Evolutionary conservation across 306 rosid genomes (phyloP).

Genomic region (Malus sylvestris): DNA sequence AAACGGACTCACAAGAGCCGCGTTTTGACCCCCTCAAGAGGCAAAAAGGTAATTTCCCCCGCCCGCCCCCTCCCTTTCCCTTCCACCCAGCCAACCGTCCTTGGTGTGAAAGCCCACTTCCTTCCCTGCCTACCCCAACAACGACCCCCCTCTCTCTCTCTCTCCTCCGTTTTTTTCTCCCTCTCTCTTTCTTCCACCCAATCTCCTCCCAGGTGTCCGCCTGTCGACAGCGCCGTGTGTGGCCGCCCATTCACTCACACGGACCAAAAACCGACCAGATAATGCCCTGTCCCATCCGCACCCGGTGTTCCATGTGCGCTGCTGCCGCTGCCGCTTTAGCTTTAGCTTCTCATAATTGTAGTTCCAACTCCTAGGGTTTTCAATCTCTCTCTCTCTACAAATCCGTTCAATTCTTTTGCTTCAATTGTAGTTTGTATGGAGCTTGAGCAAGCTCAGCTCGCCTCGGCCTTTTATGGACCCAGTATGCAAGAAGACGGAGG

Average conservation of each 20-base stretch:
- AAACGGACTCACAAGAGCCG: conserved; percentile 21
- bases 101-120: background rate
- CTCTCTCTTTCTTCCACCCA: background rate
- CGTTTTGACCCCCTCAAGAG: conserved; percentile 14
- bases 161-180: background rate
- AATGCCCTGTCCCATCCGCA: conserved; percentile 38
- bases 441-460: background rate
- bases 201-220: background rate
- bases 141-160: background rate
- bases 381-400: background rate
- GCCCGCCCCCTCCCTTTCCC: background rate
- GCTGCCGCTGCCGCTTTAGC: conserved; percentile 18
- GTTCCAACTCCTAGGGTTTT: conserved; percentile 46
- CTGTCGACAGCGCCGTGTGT: background rate
- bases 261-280: background rate
- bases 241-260: background rate
- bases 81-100: background rate
- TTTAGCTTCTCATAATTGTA: conserved; percentile 18
- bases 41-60: background rate
- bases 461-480: conserved; percentile 4
- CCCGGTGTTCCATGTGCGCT: conserved; percentile 38
- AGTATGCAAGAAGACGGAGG: background rate
- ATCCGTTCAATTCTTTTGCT: background rate
- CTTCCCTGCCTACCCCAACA: background rate
- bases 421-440: background rate